Evolutionary conservation across 2,329 filamentous ascomycete genomes (phyloP).

Genomic region (Magnaporthiopsis poae): DNA sequence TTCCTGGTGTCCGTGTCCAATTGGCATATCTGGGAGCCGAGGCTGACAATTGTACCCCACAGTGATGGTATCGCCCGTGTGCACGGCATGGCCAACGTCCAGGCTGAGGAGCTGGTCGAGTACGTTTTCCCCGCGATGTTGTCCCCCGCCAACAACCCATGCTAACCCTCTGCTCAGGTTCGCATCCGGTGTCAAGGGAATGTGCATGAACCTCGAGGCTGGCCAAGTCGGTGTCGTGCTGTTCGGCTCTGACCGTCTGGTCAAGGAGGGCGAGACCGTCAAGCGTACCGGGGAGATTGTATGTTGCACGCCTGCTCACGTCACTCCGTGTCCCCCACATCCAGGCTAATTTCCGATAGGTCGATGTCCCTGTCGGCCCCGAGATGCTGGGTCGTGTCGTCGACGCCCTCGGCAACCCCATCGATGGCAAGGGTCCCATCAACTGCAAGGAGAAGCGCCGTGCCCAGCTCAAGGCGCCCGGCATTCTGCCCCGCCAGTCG

Average conservation of each 20-base stretch:
- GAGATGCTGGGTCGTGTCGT: slow-evolving; percentile 96
- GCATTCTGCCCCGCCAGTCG: slow-evolving; percentile 91
- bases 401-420: slow-evolving; percentile 97
- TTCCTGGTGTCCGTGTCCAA: not conserved
- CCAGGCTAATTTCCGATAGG: slow-evolving; percentile 42
- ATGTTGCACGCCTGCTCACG: slow-evolving; percentile 33
- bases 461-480: slow-evolving; percentile 97
- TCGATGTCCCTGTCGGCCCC: slow-evolving; percentile 87
- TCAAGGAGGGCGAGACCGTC: slow-evolving; percentile 98
- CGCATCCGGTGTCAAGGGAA: slow-evolving; percentile 98
- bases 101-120: slow-evolving; percentile 99
- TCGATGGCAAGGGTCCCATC: slow-evolving; percentile 96
- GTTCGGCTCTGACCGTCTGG: slow-evolving; percentile 99
- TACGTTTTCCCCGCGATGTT: slow-evolving; percentile 44
- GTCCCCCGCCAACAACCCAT: slow-evolving; percentile 11
- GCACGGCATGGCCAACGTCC: slow-evolving; percentile 98
- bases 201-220: slow-evolving; percentile 99
- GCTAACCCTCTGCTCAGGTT: slow-evolving; percentile 52
- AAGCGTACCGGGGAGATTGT: slow-evolving; percentile 99
- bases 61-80: slow-evolving; percentile 99
- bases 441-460: slow-evolving; percentile 85
- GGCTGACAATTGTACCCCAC: slow-evolving; percentile 23
- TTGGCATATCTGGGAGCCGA: not conserved
- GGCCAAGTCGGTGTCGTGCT: slow-evolving; percentile 99
- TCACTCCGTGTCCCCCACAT: not conserved